These are phyloP conservation scores for Chlamydomonas incerta DNA, from an alignment of 139 green algal genomes.

Conservation along the genomic window DNA sequence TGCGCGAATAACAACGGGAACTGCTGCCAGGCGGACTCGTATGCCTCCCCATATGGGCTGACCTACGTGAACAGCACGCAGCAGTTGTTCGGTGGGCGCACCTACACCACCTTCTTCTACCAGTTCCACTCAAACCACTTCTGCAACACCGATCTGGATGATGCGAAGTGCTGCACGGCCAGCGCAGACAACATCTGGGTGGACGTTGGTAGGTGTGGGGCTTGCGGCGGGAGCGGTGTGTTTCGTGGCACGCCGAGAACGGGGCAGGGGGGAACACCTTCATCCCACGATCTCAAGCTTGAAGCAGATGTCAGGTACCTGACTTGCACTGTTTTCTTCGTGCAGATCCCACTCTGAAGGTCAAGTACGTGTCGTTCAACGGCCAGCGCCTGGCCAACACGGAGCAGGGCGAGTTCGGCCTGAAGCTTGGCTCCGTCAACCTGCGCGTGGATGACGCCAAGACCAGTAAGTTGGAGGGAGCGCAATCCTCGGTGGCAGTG, in stretches of 20 bases:
- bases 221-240: no score
- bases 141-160: constrained; percentile 26
- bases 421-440: constrained; percentile 15
- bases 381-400: constrained; percentile 12
- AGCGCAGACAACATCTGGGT: constrained; percentile 46
- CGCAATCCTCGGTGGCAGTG: no score
- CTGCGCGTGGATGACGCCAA: background rate
- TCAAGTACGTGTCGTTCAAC: constrained; percentile 43
- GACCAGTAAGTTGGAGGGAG: no score
- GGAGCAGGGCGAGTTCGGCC: constrained; percentile 31
- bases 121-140: background rate
- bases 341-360: constrained; percentile 44
- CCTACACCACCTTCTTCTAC: constrained; percentile 58
- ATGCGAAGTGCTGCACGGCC: constrained; percentile 39
- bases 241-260: no score
- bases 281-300: no score
- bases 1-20: background rate
- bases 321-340: no score
- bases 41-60: constrained; percentile 48
- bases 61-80: constrained; percentile 35
- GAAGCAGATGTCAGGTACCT: no score
- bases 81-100: constrained; percentile 9
- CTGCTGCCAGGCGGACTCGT: constrained; percentile 55
- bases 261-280: no score
- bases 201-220: constrained; percentile 42